Base-by-base conservation (phyloP, 73 alveolate species). In the Blepharisma japonicum region DNA sequence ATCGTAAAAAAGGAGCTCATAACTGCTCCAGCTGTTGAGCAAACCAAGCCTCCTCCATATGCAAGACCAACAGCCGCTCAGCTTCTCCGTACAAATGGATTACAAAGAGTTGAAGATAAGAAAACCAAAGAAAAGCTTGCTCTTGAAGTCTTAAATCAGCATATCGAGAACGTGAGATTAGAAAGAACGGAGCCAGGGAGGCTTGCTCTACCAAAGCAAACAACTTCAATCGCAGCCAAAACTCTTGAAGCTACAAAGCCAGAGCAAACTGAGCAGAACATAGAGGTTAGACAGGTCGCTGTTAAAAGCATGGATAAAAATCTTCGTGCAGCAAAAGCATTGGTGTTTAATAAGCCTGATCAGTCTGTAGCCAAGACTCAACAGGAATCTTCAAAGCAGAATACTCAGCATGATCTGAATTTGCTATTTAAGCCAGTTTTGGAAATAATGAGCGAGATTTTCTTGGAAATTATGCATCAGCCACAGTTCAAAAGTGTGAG, bases 131-230 rank as follows among this genome's bases (percentile, higher is more conserved):
- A 70, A 23, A 14, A n/a, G 2, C 56, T 14, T 2, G 80, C 80
- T n/a, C 5, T 14, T 1, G 21, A 23, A 45, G 27, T 70, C 42
- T 47, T 70, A 45, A 47, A 45, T 14, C n/a, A 39, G 25, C 80
- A 70, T 45, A 70, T 7, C 32, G 80, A 70, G 6, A 70, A 45
- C 4, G n/a, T 70, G 27, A 23, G 66, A 38, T 5, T 45, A 47
- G 56, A 70, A 47, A 70, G 80, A 45, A 39, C 56, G 42, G 80
- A 70, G 25, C 80, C 80, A n/a, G 80, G 66, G 11, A 23, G 80
- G 11, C 23, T 45, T 38, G 66, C 66, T 38, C 3, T 70, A 38
- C 80, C 66, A 39, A 14, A 18, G 27, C n/a, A 47, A 7, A 39
- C 56, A 9, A 9, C n/a, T 11, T 54, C 32, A 70, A 5, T 6